Conservation (phyloP, 78 protist genomes). For the Dictyostelium intermedium region DNA sequence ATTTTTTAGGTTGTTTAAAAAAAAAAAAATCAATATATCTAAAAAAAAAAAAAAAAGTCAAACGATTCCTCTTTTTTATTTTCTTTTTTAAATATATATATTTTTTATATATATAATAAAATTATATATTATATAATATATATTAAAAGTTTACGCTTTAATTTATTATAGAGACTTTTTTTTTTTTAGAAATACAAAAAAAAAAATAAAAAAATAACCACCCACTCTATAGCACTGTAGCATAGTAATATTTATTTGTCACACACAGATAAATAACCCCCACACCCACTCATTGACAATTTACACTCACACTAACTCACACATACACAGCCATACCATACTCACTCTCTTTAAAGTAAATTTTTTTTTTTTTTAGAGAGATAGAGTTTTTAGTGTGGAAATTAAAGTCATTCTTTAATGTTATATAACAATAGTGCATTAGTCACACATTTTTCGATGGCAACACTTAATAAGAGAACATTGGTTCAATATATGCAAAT, state of each 20-base stretch:
- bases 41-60: background rate
- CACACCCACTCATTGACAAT: background rate
- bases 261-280: background rate
- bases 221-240: background rate
- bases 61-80: background rate
- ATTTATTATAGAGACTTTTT: background rate
- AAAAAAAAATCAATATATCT: background rate
- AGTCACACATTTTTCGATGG: background rate
- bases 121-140: background rate
- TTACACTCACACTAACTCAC: background rate
- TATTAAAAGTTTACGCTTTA: background rate
- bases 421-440: constrained; percentile 8
- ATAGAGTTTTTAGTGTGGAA: background rate
- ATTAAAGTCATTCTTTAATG: background rate
- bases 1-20: too few relatives aligned
- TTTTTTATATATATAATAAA: background rate
- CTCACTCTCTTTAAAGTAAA: background rate
- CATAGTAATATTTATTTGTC: background rate
- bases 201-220: background rate
- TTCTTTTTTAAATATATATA: background rate
- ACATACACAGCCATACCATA: background rate
- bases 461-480: constrained; percentile 7
- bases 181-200: background rate
- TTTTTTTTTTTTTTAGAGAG: background rate
- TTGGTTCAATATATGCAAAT: background rate